These are phyloP conservation scores for Neofusicoccum parvum DNA, from an alignment of 2,329 filamentous ascomycete genomes.

Conservation along the genomic window DNA sequence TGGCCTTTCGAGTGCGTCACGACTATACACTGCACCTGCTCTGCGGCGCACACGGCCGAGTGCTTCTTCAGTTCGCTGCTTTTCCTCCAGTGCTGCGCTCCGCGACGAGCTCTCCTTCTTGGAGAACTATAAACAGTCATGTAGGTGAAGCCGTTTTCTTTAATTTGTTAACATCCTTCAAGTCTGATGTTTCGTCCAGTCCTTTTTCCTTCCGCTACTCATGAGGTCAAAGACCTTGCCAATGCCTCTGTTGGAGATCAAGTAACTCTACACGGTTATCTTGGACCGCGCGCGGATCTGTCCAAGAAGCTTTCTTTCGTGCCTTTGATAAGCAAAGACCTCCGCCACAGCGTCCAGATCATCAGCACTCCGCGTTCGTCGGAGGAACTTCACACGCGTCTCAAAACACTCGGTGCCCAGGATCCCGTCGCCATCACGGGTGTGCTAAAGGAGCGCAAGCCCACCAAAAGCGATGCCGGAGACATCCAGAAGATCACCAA, in stretches of 20 bases:
- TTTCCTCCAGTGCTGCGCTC: background rate
- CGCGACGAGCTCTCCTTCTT: slow-evolving; percentile 26
- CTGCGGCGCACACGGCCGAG: background rate
- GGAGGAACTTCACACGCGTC: slow-evolving; percentile 35
- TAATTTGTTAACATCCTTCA: slow-evolving; percentile 22
- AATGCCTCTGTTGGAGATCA: slow-evolving; percentile 33
- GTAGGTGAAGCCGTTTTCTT: slow-evolving; percentile 33
- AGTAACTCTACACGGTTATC: slow-evolving; percentile 69
- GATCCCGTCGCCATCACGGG: slow-evolving; percentile 60
- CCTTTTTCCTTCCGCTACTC: slow-evolving; percentile 48
- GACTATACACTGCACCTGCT: background rate
- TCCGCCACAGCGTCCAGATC: slow-evolving; percentile 52
- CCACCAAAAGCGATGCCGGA: slow-evolving; percentile 35
- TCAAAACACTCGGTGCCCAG: slow-evolving; percentile 51
- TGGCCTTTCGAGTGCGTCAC: background rate
- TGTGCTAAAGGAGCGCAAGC: slow-evolving; percentile 46
- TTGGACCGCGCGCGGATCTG: slow-evolving; percentile 68
- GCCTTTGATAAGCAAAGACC: slow-evolving; percentile 52
- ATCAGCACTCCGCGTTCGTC: slow-evolving; percentile 46
- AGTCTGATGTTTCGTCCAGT: slow-evolving; percentile 36
- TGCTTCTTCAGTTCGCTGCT: background rate
- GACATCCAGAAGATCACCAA: slow-evolving; percentile 37
- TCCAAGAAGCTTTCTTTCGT: slow-evolving; percentile 73
- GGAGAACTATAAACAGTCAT: slow-evolving; percentile 49
- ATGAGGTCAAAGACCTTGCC: slow-evolving; percentile 35